phyloP scores from a whole-genome alignment of 768 basidiomycete species.

The Auricularia auricula-judae region DNA sequence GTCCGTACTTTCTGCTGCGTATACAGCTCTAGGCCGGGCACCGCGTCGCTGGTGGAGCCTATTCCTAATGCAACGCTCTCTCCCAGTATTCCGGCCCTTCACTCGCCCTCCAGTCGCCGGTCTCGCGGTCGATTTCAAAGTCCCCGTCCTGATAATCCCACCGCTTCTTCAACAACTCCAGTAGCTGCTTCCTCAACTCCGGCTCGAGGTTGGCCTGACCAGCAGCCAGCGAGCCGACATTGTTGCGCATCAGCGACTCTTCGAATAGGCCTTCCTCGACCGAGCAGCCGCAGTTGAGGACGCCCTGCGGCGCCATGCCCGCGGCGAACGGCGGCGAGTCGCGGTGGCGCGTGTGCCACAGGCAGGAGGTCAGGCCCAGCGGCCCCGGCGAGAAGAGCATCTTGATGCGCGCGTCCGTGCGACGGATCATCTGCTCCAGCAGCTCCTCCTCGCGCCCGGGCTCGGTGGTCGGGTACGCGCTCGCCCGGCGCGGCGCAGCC shows the following conservation, averaged over 20 bases:
- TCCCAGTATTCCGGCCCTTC: conserved; percentile 39
- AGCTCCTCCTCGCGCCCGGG: not conserved
- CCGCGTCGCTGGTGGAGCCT: no score
- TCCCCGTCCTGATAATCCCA: conserved; percentile 79
- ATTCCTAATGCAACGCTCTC: not conserved
- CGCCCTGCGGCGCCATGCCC: conserved; percentile 49
- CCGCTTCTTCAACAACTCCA: conserved; percentile 57
- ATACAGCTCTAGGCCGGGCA: no score
- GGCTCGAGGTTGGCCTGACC: conserved; percentile 77
- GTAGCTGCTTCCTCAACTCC: conserved; percentile 67
- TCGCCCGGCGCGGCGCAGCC: not conserved
- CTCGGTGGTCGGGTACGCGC: not conserved
- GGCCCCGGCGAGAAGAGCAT: not conserved
- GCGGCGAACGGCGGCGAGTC: not conserved
- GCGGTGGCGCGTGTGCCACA: not conserved
- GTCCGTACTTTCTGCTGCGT: no score
- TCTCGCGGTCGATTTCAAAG: conserved; percentile 59
- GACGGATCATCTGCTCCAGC: not conserved
- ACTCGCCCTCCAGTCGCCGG: conserved; percentile 56
- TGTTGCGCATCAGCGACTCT: conserved; percentile 67
- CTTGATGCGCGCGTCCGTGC: not conserved
- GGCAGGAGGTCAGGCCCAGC: not conserved
- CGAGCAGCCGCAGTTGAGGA: conserved; percentile 80
- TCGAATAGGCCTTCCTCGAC: conserved; percentile 80
- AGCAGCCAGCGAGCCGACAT: conserved; percentile 71